phyloP scores from a whole-genome alignment of 169 alveolate genomes.

The Cryptosporidium baileyi region DNA sequence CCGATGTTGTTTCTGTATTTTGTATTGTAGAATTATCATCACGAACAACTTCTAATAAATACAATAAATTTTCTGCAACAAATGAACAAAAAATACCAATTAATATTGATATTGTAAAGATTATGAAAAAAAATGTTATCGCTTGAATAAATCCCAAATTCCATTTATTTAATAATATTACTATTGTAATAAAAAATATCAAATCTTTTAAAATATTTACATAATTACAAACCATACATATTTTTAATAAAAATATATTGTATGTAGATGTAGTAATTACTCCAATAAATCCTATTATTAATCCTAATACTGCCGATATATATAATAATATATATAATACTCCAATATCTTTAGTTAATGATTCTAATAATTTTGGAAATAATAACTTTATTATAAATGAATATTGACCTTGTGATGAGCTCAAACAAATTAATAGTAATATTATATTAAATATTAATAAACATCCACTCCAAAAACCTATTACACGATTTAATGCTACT shows the following conservation, averaged over 20 bases:
- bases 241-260: slow-evolving; percentile 14
- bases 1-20: slow-evolving; percentile 32
- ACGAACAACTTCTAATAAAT: neutral
- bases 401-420: neutral
- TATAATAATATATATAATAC: slow-evolving; percentile 6
- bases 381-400: slow-evolving; percentile 10
- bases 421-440: slow-evolving; percentile 5
- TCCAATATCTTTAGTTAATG: neutral
- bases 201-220: slow-evolving; percentile 37
- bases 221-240: slow-evolving; percentile 56
- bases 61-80: slow-evolving; percentile 28
- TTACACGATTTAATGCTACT: slow-evolving; percentile 4
- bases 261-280: slow-evolving; percentile 4
- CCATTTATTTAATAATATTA: slow-evolving; percentile 19
- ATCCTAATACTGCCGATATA: neutral
- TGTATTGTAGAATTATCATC: neutral
- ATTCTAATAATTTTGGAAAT: slow-evolving; percentile 17
- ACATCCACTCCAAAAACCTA: slow-evolving; percentile 23
- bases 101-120: neutral
- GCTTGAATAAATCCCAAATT: neutral
- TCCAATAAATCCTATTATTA: slow-evolving; percentile 33
- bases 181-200: neutral
- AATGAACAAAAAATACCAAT: slow-evolving; percentile 28
- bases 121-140: neutral
- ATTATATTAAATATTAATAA: neutral